Percentiles rank a stretch among this genome's conserved stretches.
Evolutionary conservation across 1,139 yeast genomes (phyloP).

Genomic region (Magnusiomyces sp.): DNA sequence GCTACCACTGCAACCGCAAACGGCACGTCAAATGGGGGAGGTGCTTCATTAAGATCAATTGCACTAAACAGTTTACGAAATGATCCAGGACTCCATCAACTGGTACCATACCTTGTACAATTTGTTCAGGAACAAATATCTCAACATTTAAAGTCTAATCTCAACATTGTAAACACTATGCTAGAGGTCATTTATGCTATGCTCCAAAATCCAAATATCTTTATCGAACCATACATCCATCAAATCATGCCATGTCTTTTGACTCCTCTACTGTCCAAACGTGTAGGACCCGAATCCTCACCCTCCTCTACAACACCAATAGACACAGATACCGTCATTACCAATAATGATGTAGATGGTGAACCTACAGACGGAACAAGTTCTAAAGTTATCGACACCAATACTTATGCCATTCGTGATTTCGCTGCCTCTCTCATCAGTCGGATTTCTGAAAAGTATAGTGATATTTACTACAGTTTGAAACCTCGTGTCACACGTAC

Average conservation of each 20-base stretch:
- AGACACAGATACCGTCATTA: neutral
- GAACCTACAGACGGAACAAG: slow-evolving; percentile 17
- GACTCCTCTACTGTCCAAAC: slow-evolving; percentile 80
- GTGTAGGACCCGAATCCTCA: slow-evolving; percentile 53
- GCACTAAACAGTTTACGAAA: slow-evolving; percentile 76
- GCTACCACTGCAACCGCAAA: slow-evolving; percentile 10
- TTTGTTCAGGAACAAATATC: slow-evolving; percentile 95
- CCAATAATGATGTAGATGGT: neutral
- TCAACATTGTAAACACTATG: slow-evolving; percentile 74
- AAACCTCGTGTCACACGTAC: slow-evolving; percentile 94
- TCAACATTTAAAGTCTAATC: slow-evolving; percentile 61
- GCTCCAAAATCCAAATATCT: slow-evolving; percentile 74
- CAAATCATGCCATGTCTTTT: slow-evolving; percentile 92
- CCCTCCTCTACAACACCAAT: slow-evolving; percentile 15
- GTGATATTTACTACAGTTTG: slow-evolving; percentile 79
- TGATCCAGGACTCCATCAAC: slow-evolving; percentile 94
- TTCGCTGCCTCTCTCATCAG: slow-evolving; percentile 79
- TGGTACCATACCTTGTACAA: slow-evolving; percentile 93
- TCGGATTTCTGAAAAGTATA: slow-evolving; percentile 68
- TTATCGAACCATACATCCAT: slow-evolving; percentile 92
- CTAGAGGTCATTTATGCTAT: slow-evolving; percentile 82
- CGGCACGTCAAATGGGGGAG: slow-evolving; percentile 32
- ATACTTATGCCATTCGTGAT: slow-evolving; percentile 50
- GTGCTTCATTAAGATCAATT: slow-evolving; percentile 48
- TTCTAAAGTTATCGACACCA: neutral